phyloP scores from a whole-genome alignment of 2,329 filamentous ascomycete species.

The Calonectria pteridis region DNA sequence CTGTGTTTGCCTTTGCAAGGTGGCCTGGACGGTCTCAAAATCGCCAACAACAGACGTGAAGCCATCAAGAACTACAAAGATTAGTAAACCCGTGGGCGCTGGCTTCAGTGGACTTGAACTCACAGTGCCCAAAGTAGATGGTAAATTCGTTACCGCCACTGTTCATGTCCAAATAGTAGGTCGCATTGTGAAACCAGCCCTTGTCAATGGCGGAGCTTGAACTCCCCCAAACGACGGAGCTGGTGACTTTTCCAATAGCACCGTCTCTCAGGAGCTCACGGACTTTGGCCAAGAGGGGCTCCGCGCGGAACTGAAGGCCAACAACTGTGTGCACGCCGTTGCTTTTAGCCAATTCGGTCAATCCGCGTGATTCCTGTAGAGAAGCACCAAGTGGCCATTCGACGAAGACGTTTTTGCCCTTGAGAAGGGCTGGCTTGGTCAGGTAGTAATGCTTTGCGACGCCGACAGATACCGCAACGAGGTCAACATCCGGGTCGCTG shows the following conservation, averaged over 20 bases:
- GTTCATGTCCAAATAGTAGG: constrained; percentile 22
- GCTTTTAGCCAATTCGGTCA: constrained; percentile 50
- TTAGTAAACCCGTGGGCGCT: background rate
- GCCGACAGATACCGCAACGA: constrained; percentile 63
- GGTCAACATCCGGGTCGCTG: constrained; percentile 59
- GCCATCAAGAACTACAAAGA: constrained; percentile 14
- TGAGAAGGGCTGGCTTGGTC: constrained; percentile 56
- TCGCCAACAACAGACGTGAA: constrained; percentile 22
- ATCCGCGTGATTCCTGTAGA: constrained; percentile 50
- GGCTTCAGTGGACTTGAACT: background rate
- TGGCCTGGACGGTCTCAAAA: constrained; percentile 21
- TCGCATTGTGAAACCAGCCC: background rate
- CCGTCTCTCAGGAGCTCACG: constrained; percentile 31
- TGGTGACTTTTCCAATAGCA: constrained; percentile 25
- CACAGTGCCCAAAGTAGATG: constrained; percentile 29
- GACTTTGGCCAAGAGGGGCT: constrained; percentile 49
- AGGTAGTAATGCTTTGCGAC: constrained; percentile 62
- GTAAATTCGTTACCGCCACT: constrained; percentile 21
- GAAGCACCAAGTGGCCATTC: constrained; percentile 39
- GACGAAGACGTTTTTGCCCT: constrained; percentile 44
- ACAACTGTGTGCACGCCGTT: constrained; percentile 55
- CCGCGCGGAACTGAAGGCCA: constrained; percentile 60
- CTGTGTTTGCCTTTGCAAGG: constrained; percentile 2
- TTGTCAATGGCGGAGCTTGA: constrained; percentile 12
- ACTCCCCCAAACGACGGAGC: constrained; percentile 15